A percentile compares a stretch with the other conserved stretches of the same genome.
phyloP scores from a whole-genome alignment of 2,329 filamentous ascomycete genomes.

The Diatrype stigma region DNA sequence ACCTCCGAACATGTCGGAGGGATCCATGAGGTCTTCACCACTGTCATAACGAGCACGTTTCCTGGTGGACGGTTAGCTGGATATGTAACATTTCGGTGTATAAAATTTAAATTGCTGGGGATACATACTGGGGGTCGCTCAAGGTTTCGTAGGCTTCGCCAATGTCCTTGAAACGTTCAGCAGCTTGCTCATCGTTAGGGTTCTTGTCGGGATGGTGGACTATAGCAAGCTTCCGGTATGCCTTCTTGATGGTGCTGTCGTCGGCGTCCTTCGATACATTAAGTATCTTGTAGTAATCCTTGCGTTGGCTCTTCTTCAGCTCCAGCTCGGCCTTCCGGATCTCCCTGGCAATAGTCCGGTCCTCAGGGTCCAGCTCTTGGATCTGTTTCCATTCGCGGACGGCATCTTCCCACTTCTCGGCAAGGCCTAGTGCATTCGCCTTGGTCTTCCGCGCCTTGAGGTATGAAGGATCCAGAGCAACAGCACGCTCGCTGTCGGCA shows the following conservation, averaged over 20 bases:
- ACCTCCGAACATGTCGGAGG: slow-evolving; percentile 76
- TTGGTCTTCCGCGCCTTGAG: slow-evolving; percentile 89
- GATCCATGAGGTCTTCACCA: slow-evolving; percentile 86
- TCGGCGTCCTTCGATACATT: slow-evolving; percentile 80
- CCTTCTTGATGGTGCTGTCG: slow-evolving; percentile 88
- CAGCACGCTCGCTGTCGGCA: slow-evolving; percentile 77
- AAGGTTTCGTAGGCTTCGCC: slow-evolving; percentile 95
- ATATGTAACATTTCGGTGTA: background rate
- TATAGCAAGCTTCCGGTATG: slow-evolving; percentile 92
- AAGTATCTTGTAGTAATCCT: slow-evolving; percentile 99
- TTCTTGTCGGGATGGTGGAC: slow-evolving; percentile 98
- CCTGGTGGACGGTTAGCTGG: slow-evolving; percentile 44
- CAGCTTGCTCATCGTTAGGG: slow-evolving; percentile 76
- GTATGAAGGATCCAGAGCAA: slow-evolving; percentile 79
- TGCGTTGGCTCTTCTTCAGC: slow-evolving; percentile 94
- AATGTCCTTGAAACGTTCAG: slow-evolving; percentile 94
- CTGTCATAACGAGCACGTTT: slow-evolving; percentile 90
- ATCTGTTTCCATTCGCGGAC: slow-evolving; percentile 85
- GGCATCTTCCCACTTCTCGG: slow-evolving; percentile 88
- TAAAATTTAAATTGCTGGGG: background rate
- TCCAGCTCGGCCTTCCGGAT: slow-evolving; percentile 88
- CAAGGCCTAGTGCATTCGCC: slow-evolving; percentile 81
- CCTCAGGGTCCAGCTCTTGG: slow-evolving; percentile 75
- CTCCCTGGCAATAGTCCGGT: slow-evolving; percentile 77
- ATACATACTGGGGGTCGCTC: slow-evolving; percentile 82